phyloP scores from a whole-genome alignment of 768 basidiomycete genomes.

The Leccinum variicolor region DNA sequence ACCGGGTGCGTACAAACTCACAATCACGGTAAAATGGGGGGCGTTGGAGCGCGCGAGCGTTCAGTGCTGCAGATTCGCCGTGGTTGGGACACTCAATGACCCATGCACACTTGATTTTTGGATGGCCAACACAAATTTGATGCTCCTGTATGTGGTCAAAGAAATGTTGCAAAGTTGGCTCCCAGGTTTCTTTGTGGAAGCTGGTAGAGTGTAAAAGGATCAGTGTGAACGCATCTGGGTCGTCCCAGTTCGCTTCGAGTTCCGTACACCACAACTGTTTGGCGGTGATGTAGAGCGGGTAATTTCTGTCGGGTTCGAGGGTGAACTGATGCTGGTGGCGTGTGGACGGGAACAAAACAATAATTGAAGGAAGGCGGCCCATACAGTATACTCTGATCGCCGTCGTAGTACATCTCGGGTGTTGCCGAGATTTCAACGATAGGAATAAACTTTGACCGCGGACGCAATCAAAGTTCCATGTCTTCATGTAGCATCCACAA shows the following conservation, averaged over 20 bases:
- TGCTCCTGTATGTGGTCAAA: constrained; percentile 33
- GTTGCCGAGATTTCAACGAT: too few species aligned
- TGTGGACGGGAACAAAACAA: not conserved
- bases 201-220: constrained; percentile 67
- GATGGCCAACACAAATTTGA: not conserved
- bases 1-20: constrained; percentile 24
- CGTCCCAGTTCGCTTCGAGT: constrained; percentile 33
- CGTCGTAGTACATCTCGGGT: too few species aligned
- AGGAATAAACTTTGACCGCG: too few species aligned
- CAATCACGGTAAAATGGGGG: constrained; percentile 46
- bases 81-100: constrained; percentile 72
- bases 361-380: not conserved
- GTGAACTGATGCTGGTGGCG: constrained; percentile 24
- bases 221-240: constrained; percentile 50
- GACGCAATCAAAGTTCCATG: too few species aligned
- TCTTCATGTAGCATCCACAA: too few species aligned
- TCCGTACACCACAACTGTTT: constrained; percentile 53
- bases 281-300: constrained; percentile 51
- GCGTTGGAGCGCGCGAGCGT: constrained; percentile 42
- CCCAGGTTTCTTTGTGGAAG: constrained; percentile 76
- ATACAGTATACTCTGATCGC: too few species aligned
- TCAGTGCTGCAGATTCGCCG: constrained; percentile 56
- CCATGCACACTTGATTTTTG: constrained; percentile 46
- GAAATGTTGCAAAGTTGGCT: constrained; percentile 51
- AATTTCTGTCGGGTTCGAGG: constrained; percentile 38